phyloP scores from a whole-genome alignment of 768 basidiomycete genomes.

The Amylocystis lapponica region DNA sequence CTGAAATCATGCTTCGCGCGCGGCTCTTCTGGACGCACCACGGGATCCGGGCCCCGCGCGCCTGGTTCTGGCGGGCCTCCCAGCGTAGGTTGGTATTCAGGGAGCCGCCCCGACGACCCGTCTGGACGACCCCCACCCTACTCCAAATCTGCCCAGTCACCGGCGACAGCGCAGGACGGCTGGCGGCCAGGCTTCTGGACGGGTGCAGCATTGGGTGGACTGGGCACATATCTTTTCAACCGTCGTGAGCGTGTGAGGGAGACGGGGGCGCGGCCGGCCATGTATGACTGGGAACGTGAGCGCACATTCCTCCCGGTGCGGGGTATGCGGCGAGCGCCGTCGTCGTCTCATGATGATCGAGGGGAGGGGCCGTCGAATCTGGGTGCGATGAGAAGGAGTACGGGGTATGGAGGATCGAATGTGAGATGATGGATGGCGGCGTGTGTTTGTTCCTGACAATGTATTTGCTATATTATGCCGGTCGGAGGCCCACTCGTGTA shows the following conservation, averaged over 20 bases:
- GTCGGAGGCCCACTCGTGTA: background rate
- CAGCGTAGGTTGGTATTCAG: slow-evolving; percentile 51
- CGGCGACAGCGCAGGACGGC: slow-evolving; percentile 22
- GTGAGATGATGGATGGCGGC: slow-evolving; percentile 59
- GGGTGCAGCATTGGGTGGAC: slow-evolving; percentile 68
- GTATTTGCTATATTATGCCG: background rate
- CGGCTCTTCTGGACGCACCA: slow-evolving; percentile 27
- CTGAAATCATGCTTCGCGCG: slow-evolving; percentile 46
- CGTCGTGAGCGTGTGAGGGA: slow-evolving; percentile 19
- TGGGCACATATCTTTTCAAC: slow-evolving; percentile 56
- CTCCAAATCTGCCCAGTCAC: slow-evolving; percentile 33
- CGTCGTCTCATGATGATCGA: slow-evolving; percentile 39
- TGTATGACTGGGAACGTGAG: slow-evolving; percentile 60
- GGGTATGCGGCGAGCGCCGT: slow-evolving; percentile 7
- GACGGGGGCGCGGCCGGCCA: slow-evolving; percentile 21
- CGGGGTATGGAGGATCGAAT: slow-evolving; percentile 74
- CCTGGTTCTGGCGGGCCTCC: slow-evolving; percentile 30
- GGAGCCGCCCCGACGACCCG: slow-evolving; percentile 35
- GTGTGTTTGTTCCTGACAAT: background rate
- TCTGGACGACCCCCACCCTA: slow-evolving; percentile 68
- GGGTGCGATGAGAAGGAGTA: slow-evolving; percentile 69
- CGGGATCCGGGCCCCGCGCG: slow-evolving; percentile 20
- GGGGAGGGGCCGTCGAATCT: slow-evolving; percentile 67
- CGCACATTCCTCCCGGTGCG: slow-evolving; percentile 13
- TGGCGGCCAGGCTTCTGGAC: slow-evolving; percentile 84